Evolutionary conservation across 345 rosid genomes (phyloP), one percentile per base, ranked within the genome.

Genomic region (Lepidium africanum): DNA sequence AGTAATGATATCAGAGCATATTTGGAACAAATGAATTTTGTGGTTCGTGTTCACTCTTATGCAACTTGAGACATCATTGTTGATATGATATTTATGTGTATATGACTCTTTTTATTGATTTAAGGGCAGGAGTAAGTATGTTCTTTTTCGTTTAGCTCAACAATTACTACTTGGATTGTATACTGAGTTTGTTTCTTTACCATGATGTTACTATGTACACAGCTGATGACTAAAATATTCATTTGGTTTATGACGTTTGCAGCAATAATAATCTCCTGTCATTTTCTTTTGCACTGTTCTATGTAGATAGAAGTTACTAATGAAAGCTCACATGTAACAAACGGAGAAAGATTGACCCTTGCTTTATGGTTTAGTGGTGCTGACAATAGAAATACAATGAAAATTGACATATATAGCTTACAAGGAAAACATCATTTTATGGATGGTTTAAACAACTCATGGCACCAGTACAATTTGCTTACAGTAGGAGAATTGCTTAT

Each of bases 281-380:
- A 15, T 42, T 11, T 42, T 21, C 45, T 67, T n/a, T 15, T 15
- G 19, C 42, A 15, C 9, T 25, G 11, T 7, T 21, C 51, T 7
- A 32, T 70, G 60, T 50, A 30, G 11, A 53, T 47, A 41, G 5
- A 58, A 17, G 58, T 73, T 43, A 74, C 63, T 51, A 23, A 52
- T 57, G 63, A 51, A 61, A 69, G 8, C 50, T 77, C 50, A 60
- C 82, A 87, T 97, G 82, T 94, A 58, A 83, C 70, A 2, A 77
- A 78, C 8, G 96, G 99, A 64, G 99, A 94, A 77, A 86, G 99
- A 70, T 78, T 87, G 65, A 89, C 97, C 10, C 95, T 94, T 67
- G 82, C 97, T 50, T 25, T 94, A 9, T 94, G 95, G 97, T 91
- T 89, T 80, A 91, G 88, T 25, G 23, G 23, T 25, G 27, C 27